Evolutionary conservation across 2,329 filamentous ascomycete species (phyloP), one percentile per base, ranked within the genome.

Genomic region (Teratosphaeria destructans): DNA sequence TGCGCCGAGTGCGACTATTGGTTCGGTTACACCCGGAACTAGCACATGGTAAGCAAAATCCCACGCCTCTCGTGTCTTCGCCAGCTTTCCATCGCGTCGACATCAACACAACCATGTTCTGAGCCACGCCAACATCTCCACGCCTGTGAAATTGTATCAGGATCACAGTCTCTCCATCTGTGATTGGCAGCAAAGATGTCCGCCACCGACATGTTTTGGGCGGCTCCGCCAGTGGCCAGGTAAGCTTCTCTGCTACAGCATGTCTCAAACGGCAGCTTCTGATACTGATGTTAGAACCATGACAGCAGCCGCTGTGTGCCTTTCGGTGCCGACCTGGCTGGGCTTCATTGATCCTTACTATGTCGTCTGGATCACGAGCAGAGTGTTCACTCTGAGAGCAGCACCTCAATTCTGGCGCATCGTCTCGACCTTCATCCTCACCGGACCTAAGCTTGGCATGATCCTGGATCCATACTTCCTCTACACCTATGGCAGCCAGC

Each of bases 381-480:
- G 63, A 55, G 63, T 74, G 55, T 69, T 74, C 62, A 73, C 70
- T 60, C 81, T 86, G 69, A 80, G 79, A 60, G 74, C 83, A 55
- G 77, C 82, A 19, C 84, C 84, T 29, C 75, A 87, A 66, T 62
- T 85, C 64, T 87, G 84, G 83, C 78, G 84, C 55, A 64, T 84
- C 12, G 71, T 80, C 59, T 82, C 83, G 2, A 73, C 81, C 11
- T 86, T 86, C 71, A 72, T 85, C 61, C 75, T 86, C 63, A 85
- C 83, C 8, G 79, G 81, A 56, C 74, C 76, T 11, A 74, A 76
- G 47, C 70, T 85, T 62, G 74, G 76, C 55, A 83, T 91, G 65
- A 70, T 91, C 59, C 77, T 90, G 70, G 88, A 92, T 72, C 85
- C 89, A 52, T 90, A 89, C 76, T 87, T 89, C 69, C 72, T 94